Conservation (phyloP, 495 filamentous ascomycete genomes). For the Penicillium odoratum region DNA sequence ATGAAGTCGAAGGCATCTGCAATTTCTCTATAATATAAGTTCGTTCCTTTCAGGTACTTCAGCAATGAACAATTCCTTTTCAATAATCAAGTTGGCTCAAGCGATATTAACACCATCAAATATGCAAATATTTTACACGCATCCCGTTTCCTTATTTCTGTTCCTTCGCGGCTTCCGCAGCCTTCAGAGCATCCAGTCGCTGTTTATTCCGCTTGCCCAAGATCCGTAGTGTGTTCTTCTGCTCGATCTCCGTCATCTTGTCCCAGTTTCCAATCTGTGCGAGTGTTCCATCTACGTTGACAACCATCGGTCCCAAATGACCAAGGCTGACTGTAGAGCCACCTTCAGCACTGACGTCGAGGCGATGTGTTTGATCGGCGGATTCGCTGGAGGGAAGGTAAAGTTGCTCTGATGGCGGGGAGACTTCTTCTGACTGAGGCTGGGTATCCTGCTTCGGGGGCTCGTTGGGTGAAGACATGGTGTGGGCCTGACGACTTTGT, state of each 20-base stretch:
- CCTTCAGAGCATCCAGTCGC: slow-evolving; percentile 55
- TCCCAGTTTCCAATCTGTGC: slow-evolving; percentile 68
- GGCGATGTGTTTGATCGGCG: slow-evolving; percentile 17
- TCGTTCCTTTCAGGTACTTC: no score
- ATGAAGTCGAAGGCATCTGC: no score
- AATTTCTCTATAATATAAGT: neutral
- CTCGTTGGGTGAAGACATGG: slow-evolving; percentile 20
- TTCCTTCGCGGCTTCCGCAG: slow-evolving; percentile 6
- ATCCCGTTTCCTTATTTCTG: neutral
- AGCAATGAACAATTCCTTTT: neutral
- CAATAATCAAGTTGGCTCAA: neutral
- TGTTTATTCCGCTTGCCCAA: slow-evolving; percentile 64
- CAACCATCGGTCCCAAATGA: slow-evolving; percentile 64
- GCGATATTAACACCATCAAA: neutral
- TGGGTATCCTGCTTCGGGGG: slow-evolving; percentile 12
- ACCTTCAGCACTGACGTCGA: slow-evolving; percentile 50
- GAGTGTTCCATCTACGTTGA: slow-evolving; percentile 65
- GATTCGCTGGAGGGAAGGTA: slow-evolving; percentile 30
- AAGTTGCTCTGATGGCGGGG: slow-evolving; percentile 17
- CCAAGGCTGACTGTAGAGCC: slow-evolving; percentile 52
- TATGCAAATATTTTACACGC: neutral
- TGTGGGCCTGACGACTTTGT: slow-evolving; percentile 16
- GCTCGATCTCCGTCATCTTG: slow-evolving; percentile 63
- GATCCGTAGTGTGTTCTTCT: slow-evolving; percentile 59
- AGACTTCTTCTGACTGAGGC: slow-evolving; percentile 14